Evolutionary conservation across 768 basidiomycete genomes (phyloP), one percentile per base, ranked within the genome.

Genomic region (Pleurotus citrinopileatus): DNA sequence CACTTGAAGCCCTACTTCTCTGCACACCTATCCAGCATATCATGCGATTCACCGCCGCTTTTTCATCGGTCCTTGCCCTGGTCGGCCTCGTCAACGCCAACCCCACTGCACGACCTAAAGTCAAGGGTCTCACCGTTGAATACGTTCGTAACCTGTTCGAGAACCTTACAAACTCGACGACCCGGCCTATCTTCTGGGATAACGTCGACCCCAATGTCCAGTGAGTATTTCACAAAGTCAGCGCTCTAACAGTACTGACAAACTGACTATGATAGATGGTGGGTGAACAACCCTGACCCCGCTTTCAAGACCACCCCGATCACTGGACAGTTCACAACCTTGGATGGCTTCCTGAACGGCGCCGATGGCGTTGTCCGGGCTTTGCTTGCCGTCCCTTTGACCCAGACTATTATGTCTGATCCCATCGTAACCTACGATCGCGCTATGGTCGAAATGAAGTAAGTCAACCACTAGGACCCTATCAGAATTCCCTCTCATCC

Each of bases 261-360:
- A n/a, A n/a, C n/a, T n/a, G n/a, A n/a, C n/a, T n/a, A n/a, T 25
- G 4, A 10, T 26, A 44, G 43, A 44, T 44, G 43, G 43, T 44
- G 43, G 43, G 43, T 44, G 10, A 44, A 44, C 43, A 44, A 44
- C 26, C 43, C 43, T 12, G 43, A 44, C 6, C 43, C 43, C 43
- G 26, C 20, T 17, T 44, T 44, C 26, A 44, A 44, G 43, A 44
- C 43, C 23, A 44, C 43, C 43, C 43, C 43, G 8, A 44, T 44
- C 43, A 22, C 43, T 3, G 43, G 43, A 22, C 43, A 44, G 17
- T 44, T 44, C 26, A 44, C 43, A 8, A 22, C 9, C 43, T 3
- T 25, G 6, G 19, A 44, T 12, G 43, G 20, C 17, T 44, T 44
- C 43, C 25, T 44, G 43, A 44, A 23, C 4, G 43, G 43, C 23